Base-by-base conservation (phyloP, 768 basidiomycete genomes). In the Paxillus involutus region DNA sequence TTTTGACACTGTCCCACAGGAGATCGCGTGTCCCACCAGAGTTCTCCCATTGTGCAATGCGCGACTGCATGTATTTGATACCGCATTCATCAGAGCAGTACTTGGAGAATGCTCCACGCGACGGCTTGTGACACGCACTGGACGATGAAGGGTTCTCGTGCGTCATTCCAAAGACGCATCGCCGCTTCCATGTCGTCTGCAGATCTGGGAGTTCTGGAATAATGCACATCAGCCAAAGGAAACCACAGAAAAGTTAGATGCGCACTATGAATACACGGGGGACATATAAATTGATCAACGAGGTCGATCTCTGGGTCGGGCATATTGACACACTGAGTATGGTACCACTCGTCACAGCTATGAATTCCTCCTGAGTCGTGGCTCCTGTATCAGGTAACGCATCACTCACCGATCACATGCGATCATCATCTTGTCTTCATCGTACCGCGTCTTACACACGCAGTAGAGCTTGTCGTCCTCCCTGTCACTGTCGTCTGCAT, bases 291-390 rank as follows among this genome's bases (percentile, higher is more conserved):
- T 68, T 90, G 88, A 73, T 96, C 94, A 33, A 97, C 89, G 14
- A 97, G 82, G 60, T 94, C 91, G 35, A 93, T 82, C 60, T 88
- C 84, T 7, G 84, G 75, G 56, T 95, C 92, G 24, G 84, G 81
- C 80, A 95, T 88, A 40, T 82, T 74, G 26, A 95, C 85, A 61
- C 94, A 97, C 45, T 83, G 79, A 0, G 89, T 88, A 66, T 97
- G 94, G 68, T 92, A 96, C 94, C 94, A 97, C 57, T 94, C 90
- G 63, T 95, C 94, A 69, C 94, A 96, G 29, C 93, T 94, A 52
- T 16, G n/a, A 41, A 17, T 16, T 46, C 19, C 21, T 12, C 6
- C 46, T 51, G 6, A 50, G 45, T 36, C 24, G 12, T 17, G 16
- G 54, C 19, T 44, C 30, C 35, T 26, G 21, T 37, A 19, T 44